Evolutionary conservation across 306 rosid species (phyloP).

Genomic region (Acacia acuminata): DNA sequence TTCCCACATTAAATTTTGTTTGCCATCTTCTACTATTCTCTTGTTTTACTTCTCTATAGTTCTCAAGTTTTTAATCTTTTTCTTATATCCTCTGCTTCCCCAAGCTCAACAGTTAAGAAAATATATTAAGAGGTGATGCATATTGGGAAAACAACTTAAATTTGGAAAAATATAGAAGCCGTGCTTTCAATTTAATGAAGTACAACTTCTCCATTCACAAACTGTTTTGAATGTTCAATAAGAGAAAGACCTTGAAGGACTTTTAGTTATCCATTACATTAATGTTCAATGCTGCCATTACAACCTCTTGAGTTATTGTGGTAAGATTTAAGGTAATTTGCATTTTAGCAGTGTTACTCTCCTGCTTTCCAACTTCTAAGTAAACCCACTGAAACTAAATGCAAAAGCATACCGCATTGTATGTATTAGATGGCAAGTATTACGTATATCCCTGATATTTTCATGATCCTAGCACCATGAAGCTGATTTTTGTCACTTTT

Average conservation of each 20-base stretch:
- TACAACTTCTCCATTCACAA: not conserved
- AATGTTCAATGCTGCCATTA: not conserved
- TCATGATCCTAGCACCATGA: not conserved
- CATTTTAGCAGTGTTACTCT: not conserved
- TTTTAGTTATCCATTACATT: not conserved
- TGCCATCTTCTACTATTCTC: not conserved
- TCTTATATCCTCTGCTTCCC: not conserved
- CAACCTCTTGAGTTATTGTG: not conserved
- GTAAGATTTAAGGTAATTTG: not conserved
- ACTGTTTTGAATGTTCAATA: not conserved
- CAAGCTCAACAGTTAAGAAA: not conserved
- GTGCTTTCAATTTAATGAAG: not conserved
- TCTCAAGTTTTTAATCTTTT: not conserved
- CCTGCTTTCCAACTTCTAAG: not conserved
- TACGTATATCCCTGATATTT: not conserved
- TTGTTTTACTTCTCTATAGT: not conserved
- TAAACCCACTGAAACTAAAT: not conserved
- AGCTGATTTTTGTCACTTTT: conserved; percentile 5
- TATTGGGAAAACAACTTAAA: not conserved
- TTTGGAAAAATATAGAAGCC: not conserved
- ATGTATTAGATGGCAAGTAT: not conserved
- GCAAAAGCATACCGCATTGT: not conserved
- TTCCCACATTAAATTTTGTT: not conserved
- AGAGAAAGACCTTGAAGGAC: not conserved
- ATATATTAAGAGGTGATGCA: not conserved